phyloP scores from a whole-genome alignment of 2,329 filamentous ascomycete genomes.

The Cercospora brassicicola region DNA sequence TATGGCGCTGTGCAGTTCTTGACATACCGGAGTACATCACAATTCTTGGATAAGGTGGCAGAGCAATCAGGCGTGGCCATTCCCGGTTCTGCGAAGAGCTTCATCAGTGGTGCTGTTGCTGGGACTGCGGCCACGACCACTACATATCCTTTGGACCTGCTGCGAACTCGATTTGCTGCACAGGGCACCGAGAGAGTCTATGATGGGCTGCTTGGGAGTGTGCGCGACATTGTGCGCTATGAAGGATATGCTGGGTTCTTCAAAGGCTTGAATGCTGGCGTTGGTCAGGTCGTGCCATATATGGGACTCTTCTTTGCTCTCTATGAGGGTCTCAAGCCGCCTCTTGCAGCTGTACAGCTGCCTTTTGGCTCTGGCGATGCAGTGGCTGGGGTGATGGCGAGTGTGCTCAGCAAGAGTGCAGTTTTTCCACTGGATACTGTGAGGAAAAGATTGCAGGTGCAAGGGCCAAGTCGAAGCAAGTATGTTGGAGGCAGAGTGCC shows the following conservation, averaged over 20 bases:
- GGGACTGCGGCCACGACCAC: slow-evolving; percentile 77
- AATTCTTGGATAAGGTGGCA: slow-evolving; percentile 61
- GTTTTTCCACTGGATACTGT: slow-evolving; percentile 94
- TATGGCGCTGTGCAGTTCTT: slow-evolving; percentile 91
- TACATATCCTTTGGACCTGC: slow-evolving; percentile 90
- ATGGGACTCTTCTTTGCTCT: slow-evolving; percentile 95
- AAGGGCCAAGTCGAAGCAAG: slow-evolving; percentile 75
- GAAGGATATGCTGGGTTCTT: slow-evolving; percentile 85
- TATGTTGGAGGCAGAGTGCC: slow-evolving; percentile 83
- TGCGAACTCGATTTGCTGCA: slow-evolving; percentile 94
- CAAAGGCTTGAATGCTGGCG: slow-evolving; percentile 75
- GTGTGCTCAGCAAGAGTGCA: slow-evolving; percentile 78
- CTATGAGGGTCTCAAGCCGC: slow-evolving; percentile 70
- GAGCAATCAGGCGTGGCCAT: slow-evolving; percentile 53
- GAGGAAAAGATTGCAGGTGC: slow-evolving; percentile 89
- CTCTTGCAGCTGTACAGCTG: slow-evolving; percentile 50
- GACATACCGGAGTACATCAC: slow-evolving; percentile 73
- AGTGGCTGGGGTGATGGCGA: slow-evolving; percentile 75
- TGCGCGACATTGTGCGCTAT: slow-evolving; percentile 69
- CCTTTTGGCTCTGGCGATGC: slow-evolving; percentile 76
- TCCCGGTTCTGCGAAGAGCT: slow-evolving; percentile 71
- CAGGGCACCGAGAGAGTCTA: slow-evolving; percentile 85
- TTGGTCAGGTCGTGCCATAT: slow-evolving; percentile 87
- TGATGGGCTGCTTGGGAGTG: slow-evolving; percentile 63
- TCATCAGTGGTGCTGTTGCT: slow-evolving; percentile 78